Base-by-base conservation (phyloP, 1,139 yeast genomes). In the Candida gigantensis region DNA sequence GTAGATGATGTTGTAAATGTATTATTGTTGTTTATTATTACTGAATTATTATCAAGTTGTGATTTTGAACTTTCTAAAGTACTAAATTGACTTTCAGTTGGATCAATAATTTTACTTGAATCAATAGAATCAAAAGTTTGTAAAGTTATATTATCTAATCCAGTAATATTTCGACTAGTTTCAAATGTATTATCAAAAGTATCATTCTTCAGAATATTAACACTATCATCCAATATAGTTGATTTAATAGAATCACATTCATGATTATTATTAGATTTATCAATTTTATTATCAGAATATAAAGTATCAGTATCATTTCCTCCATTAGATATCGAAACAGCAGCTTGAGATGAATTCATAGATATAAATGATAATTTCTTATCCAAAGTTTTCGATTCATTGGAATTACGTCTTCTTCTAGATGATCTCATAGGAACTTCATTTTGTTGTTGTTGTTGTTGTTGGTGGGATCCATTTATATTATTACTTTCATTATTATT, bases 351-450 rank as follows among this genome's bases (percentile, higher is more conserved):
- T 2, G 34, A 23, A 10, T 17, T 16, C 2, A 28, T 16, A 4
- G 37, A 32, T 10, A 32, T 5, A 7, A 15, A 20, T n/a, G 38
- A 34, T 11, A 21, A 27, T 21, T 26, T 32, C 13, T 23, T 32
- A 16, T 28, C 35, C 8, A 28, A 5, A 14, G 21, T n/a, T 30
- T 33, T 37, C 3, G 28, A 21, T 3, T 33, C 37, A 8, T 11
- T 23, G 4, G 44, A 36, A 30, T 45, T 40, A 6, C 34, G 37
- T 26, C 49, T 32, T 32, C 51, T 37, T 32, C 51, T 34, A 5
- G 46, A 34, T 7, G 51, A 47, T 29, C 51, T 36, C 32, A 43
- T 35, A 3, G 51, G 51, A 8, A 45, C 31, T 10, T 37, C 45
- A 7, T 30, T 9, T 20, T n/a, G n/a, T n/a, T n/a, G n/a, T n/a